phyloP scores from a whole-genome alignment of 306 rosid species.

The Malus fusca region DNA sequence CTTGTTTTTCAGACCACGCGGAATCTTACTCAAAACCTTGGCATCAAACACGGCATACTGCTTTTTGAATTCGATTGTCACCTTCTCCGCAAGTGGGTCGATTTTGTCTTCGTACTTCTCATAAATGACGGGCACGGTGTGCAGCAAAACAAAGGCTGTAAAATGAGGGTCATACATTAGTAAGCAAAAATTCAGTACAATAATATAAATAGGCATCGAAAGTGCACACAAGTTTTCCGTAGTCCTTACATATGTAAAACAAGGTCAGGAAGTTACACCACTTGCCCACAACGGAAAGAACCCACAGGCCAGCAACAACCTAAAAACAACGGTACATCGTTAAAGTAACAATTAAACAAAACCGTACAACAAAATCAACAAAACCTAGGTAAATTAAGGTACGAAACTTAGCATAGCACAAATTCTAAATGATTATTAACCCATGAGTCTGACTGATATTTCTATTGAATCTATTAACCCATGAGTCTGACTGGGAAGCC shows the following conservation, averaged over 20 bases:
- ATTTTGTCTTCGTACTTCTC: slow-evolving; percentile 65
- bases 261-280: slow-evolving; percentile 83
- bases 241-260: slow-evolving; percentile 64
- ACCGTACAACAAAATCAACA: neutral
- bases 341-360: neutral
- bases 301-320: slow-evolving; percentile 79
- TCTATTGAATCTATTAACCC: neutral
- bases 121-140: slow-evolving; percentile 67
- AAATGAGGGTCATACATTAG: neutral
- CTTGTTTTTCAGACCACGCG: slow-evolving; percentile 52
- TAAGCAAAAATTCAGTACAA: neutral
- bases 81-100: slow-evolving; percentile 66
- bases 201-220: neutral
- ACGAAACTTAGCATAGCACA: neutral
- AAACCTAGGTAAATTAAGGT: neutral
- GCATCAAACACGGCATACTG: slow-evolving; percentile 64
- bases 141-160: slow-evolving; percentile 70
- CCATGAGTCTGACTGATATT: neutral
- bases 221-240: neutral
- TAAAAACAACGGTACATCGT: neutral
- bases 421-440: neutral
- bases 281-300: slow-evolving; percentile 60
- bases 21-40: slow-evolving; percentile 67
- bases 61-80: slow-evolving; percentile 49
- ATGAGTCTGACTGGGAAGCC: neutral